These are phyloP conservation scores for Umbelopsis isabellina DNA, from an alignment of 192 early-diverging fungal genomes.

Conservation along the genomic window DNA sequence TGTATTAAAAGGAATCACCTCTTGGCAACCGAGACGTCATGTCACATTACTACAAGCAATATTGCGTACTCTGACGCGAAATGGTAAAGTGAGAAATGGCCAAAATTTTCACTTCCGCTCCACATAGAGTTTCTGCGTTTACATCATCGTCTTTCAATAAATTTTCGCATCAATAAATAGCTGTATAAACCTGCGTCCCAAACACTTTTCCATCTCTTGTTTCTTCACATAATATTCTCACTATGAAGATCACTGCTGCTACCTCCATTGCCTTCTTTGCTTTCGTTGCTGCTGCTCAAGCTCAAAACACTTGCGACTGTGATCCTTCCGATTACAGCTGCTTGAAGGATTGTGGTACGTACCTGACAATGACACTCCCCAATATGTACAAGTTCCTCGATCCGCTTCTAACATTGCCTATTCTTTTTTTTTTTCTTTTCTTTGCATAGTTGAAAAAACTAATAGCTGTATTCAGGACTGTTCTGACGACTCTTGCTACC, in stretches of 20 bases:
- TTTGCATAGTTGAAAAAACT: neutral
- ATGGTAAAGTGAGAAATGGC: too few species aligned
- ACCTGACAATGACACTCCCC: neutral
- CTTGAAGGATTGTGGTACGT: constrained; percentile 12
- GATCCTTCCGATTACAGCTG: constrained; percentile 13
- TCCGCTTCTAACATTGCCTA: neutral
- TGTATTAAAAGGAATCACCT: too few species aligned
- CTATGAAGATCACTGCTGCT: constrained; percentile 21
- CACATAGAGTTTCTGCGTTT: too few species aligned
- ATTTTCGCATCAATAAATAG: too few species aligned
- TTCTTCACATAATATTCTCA: neutral
- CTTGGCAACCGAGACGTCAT: too few species aligned
- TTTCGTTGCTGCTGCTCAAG: constrained; percentile 2
- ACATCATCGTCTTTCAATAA: too few species aligned
- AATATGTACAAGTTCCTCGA: neutral
- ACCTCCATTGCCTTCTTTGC: constrained; percentile 9
- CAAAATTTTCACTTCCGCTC: too few species aligned
- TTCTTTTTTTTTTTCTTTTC: neutral
- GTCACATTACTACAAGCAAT: too few species aligned
- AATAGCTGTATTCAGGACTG: constrained; percentile 1
- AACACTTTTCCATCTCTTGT: too few species aligned
- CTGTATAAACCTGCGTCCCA: too few species aligned
- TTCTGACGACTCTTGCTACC: constrained; percentile 5
- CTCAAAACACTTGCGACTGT: constrained; percentile 1
- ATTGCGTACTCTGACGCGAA: too few species aligned